These are phyloP conservation scores for Grigorovia humatica DNA, from an alignment of 805 yeast species.

Conservation along the genomic window DNA sequence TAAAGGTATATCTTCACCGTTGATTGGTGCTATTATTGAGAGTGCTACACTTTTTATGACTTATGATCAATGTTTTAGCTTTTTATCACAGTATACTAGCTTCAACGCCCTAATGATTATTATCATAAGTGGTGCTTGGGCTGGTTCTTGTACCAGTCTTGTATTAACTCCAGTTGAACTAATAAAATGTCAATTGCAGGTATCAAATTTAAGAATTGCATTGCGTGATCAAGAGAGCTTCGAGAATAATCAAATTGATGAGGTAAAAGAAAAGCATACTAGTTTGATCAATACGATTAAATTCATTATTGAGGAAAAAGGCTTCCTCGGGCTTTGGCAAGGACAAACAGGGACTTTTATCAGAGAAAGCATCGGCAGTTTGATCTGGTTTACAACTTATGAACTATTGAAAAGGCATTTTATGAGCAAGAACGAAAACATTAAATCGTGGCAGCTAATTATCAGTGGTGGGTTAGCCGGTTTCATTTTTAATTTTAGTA, in stretches of 20 bases:
- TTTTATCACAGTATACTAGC: constrained; percentile 21
- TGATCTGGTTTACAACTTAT: constrained; percentile 90
- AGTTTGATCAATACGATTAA: constrained; percentile 24
- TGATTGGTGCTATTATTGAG: constrained; percentile 85
- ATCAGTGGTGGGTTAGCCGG: constrained; percentile 85
- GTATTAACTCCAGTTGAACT: constrained; percentile 85
- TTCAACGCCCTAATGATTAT: constrained; percentile 35
- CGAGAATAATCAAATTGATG: neutral
- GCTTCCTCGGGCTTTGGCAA: constrained; percentile 71
- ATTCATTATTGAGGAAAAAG: constrained; percentile 41
- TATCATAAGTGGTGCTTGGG: constrained; percentile 62
- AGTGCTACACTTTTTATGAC: constrained; percentile 68
- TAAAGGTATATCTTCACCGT: constrained; percentile 67
- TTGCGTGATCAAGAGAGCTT: constrained; percentile 11
- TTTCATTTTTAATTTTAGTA: constrained; percentile 61
- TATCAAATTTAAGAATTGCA: constrained; percentile 30
- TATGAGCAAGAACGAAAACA: constrained; percentile 9
- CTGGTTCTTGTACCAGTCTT: constrained; percentile 76
- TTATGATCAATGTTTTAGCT: constrained; percentile 40
- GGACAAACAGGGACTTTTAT: constrained; percentile 77
- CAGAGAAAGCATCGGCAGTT: constrained; percentile 83
- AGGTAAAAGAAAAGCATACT: neutral
- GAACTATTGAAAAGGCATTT: constrained; percentile 39
- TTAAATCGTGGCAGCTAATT: constrained; percentile 43
- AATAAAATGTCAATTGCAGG: constrained; percentile 81